Conservation (phyloP, 257 asterid genomes). For the Schizonepeta tenuifolia region DNA sequence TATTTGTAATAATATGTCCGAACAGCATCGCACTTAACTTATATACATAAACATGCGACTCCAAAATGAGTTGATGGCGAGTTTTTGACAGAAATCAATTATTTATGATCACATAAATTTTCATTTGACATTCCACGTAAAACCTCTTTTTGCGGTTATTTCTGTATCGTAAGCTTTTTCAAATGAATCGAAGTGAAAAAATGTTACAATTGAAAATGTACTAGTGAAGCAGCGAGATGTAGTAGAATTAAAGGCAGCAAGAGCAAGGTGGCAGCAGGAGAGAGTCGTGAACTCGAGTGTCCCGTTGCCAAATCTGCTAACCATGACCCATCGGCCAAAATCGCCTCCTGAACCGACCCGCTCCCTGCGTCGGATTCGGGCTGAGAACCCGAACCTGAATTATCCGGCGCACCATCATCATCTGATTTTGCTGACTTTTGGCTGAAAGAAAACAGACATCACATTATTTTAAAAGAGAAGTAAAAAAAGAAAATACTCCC, state of each 20-base stretch:
- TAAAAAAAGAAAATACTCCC: too few relatives aligned
- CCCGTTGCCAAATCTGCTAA: conserved; percentile 76
- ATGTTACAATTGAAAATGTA: conserved; percentile 30
- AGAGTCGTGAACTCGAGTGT: conserved; percentile 37
- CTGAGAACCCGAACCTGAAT: conserved; percentile 26
- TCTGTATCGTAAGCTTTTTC: neutral
- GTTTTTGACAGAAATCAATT: neutral
- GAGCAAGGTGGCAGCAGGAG: conserved; percentile 29
- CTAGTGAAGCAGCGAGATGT: conserved; percentile 34
- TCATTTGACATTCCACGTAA: neutral
- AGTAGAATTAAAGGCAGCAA: conserved; percentile 35
- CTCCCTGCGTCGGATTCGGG: neutral
- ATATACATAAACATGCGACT: neutral
- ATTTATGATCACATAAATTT: conserved; percentile 13
- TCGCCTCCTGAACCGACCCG: conserved; percentile 55
- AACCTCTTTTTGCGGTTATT: conserved; percentile 9
- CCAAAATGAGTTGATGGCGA: conserved; percentile 3
- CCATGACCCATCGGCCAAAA: conserved; percentile 76
- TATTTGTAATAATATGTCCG: too few relatives aligned
- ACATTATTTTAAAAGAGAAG: too few relatives aligned
- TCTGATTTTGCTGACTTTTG: conserved; percentile 49
- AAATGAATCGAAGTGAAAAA: neutral
- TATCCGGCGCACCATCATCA: conserved; percentile 31
- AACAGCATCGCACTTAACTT: too few relatives aligned
- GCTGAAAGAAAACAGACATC: conserved; percentile 36